Evolutionary conservation across 257 asterid genomes (phyloP).

Genomic region (Ajuga chamaepitys): DNA sequence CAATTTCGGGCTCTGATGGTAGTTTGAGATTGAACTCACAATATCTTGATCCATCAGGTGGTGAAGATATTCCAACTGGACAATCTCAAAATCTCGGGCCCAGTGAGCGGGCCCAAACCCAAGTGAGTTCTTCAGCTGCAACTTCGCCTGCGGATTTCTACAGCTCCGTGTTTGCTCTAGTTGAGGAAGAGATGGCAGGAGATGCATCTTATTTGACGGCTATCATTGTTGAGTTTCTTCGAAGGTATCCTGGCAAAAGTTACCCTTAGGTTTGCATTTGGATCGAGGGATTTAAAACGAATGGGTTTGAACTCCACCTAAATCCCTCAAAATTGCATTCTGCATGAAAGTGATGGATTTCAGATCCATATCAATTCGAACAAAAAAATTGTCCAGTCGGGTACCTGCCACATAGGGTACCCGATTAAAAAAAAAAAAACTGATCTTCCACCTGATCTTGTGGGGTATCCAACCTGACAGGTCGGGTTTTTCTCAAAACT

Average conservation of each 20-base stretch:
- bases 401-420: no score
- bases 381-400: no score
- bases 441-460: no score
- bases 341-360: no score
- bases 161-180: conserved; percentile 55
- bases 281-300: neutral
- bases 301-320: neutral
- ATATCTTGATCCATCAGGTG: conserved; percentile 27
- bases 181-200: conserved; percentile 89
- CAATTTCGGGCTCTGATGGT: conserved; percentile 53
- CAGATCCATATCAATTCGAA: no score
- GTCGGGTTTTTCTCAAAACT: no score
- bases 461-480: no score
- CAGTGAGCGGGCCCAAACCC: conserved; percentile 42
- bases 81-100: conserved; percentile 36
- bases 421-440: no score
- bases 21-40: conserved; percentile 22
- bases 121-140: conserved; percentile 66
- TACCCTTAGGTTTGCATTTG: neutral
- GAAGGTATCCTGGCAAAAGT: conserved; percentile 47
- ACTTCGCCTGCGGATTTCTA: conserved; percentile 63
- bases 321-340: no score
- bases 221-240: conserved; percentile 75
- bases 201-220: conserved; percentile 82
- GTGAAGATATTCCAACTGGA: conserved; percentile 35